Percentiles rank a stretch among this genome's conserved stretches.
These are phyloP conservation scores for Rhodocollybia butyracea DNA, from an alignment of 768 basidiomycete species.

Conservation along the genomic window DNA sequence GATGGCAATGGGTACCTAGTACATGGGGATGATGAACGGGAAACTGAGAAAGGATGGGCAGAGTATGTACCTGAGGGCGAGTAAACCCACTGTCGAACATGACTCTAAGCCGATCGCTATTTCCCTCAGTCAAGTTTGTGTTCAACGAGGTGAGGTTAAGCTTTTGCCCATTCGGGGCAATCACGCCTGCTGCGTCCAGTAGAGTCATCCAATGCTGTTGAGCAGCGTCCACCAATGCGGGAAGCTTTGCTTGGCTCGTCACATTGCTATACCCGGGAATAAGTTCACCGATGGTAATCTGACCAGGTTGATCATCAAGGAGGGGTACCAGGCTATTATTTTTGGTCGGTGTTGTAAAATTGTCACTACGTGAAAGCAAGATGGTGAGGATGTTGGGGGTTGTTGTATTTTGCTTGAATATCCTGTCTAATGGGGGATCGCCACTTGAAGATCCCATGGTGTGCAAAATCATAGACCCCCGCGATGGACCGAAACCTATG, in stretches of 20 bases:
- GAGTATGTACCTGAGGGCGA: constrained; percentile 12
- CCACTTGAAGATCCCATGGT: constrained; percentile 9
- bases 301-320: constrained; percentile 9
- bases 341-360: neutral
- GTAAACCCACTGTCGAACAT: constrained; percentile 19
- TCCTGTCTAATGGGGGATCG: constrained; percentile 18
- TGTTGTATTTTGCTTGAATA: constrained; percentile 19
- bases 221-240: constrained; percentile 13
- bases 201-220: constrained; percentile 17
- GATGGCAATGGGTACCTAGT: constrained; percentile 12
- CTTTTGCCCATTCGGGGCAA: constrained; percentile 19
- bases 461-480: constrained; percentile 14
- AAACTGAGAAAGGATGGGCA: neutral
- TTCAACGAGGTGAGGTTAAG: constrained; percentile 13
- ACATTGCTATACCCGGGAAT: constrained; percentile 17
- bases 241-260: constrained; percentile 14
- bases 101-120: constrained; percentile 13
- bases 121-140: constrained; percentile 8
- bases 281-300: constrained; percentile 19
- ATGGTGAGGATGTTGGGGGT: constrained; percentile 21
- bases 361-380: constrained; percentile 11
- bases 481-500: constrained; percentile 20
- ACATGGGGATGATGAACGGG: neutral
- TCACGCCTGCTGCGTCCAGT: constrained; percentile 15
- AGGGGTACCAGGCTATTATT: neutral